phyloP scores from a whole-genome alignment of 306 rosid species.

The Comarum palustre region DNA sequence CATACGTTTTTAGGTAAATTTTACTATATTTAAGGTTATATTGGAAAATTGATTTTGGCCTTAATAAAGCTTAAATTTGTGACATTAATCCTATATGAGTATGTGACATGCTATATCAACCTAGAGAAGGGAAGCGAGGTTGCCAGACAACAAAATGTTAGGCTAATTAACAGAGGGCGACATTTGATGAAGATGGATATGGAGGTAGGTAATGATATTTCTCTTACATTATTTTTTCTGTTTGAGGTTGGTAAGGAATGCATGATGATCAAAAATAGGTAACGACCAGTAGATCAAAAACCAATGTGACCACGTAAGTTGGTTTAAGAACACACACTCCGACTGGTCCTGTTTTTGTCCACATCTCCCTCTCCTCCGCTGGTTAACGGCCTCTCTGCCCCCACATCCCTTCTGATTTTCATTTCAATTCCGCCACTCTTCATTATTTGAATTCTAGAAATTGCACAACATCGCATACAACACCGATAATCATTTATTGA shows the following conservation, averaged over 20 bases:
- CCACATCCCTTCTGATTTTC: not conserved
- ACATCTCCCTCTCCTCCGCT: not conserved
- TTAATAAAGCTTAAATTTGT: too few species aligned
- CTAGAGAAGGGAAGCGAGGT: not conserved
- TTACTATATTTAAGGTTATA: too few species aligned
- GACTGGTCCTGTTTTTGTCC: not conserved
- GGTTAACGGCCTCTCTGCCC: not conserved
- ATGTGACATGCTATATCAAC: too few species aligned
- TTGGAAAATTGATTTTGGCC: too few species aligned
- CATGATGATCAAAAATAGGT: not conserved
- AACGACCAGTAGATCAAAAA: not conserved
- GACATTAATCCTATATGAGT: too few species aligned
- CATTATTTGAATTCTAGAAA: not conserved
- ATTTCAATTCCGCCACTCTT: not conserved
- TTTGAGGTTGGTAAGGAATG: not conserved
- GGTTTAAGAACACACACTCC: not conserved
- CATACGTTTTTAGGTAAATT: too few species aligned
- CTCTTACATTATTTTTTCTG: not conserved
- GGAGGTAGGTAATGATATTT: not conserved
- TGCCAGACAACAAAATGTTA: not conserved
- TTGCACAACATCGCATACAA: not conserved
- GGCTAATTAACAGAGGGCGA: not conserved
- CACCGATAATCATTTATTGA: not conserved
- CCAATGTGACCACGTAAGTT: slow-evolving; percentile 6
- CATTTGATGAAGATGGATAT: not conserved